Evolutionary conservation across 2,329 filamentous ascomycete species (phyloP).

Genomic region (Xylariales sp.): DNA sequence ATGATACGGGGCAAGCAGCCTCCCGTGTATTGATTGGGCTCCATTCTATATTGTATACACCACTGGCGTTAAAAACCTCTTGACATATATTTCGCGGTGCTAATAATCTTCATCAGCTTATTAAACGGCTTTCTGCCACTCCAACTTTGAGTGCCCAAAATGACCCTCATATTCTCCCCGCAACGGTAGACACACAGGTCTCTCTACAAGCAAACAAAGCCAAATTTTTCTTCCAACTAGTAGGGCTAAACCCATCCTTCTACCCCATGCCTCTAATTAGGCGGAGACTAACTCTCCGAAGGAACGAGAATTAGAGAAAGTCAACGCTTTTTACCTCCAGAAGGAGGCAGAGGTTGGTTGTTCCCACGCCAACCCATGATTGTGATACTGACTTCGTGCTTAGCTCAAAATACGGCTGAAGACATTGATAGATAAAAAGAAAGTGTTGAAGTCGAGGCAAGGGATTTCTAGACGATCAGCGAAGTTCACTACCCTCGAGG

Average conservation of each 20-base stretch:
- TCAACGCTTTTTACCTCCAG: constrained; percentile 97
- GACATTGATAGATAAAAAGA: constrained; percentile 95
- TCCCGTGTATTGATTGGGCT: constrained; percentile 27
- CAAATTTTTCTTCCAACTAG: constrained; percentile 97
- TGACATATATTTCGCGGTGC: constrained; percentile 30
- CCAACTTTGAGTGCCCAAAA: constrained; percentile 83
- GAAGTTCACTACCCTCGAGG: constrained; percentile 93
- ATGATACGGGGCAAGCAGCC: constrained; percentile 21
- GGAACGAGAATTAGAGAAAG: constrained; percentile 98
- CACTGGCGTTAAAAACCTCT: background rate
- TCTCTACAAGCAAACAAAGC: constrained; percentile 96
- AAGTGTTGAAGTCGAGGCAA: constrained; percentile 84
- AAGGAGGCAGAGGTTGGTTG: constrained; percentile 91
- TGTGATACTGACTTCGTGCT: constrained; percentile 30
- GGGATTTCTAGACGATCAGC: constrained; percentile 87
- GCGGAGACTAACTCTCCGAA: constrained; percentile 60
- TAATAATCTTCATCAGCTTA: constrained; percentile 74
- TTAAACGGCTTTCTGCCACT: constrained; percentile 96
- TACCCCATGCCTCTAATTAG: background rate
- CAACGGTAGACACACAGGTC: constrained; percentile 79
- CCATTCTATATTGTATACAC: constrained; percentile 33
- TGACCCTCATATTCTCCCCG: constrained; percentile 63
- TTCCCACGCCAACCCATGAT: background rate
- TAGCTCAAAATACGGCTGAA: constrained; percentile 93
- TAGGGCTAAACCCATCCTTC: constrained; percentile 58